Conservation (phyloP, 75 land plant species). For the Chamaecyparis obtusa region DNA sequence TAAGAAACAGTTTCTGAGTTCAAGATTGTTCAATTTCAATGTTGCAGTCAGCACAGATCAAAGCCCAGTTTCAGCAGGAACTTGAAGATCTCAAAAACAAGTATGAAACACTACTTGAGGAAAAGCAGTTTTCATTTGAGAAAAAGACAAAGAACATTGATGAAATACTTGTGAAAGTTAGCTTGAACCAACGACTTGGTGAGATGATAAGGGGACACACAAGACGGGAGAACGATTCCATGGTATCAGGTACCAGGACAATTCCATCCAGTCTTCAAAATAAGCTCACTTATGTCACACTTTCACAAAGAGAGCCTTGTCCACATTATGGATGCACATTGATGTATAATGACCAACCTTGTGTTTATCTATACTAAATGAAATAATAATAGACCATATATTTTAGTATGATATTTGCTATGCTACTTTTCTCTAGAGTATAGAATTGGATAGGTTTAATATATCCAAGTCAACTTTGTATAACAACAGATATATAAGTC, state of each 20-base stretch:
- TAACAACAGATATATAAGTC: too few relatives aligned
- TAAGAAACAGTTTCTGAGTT: background rate
- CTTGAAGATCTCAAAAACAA: slow-evolving; percentile 6
- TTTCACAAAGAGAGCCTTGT: background rate
- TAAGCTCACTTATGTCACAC: background rate
- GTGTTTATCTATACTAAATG: background rate
- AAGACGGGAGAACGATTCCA: background rate
- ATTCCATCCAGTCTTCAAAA: background rate
- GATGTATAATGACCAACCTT: background rate
- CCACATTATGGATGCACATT: background rate
- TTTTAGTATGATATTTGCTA: background rate
- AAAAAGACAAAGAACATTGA: background rate
- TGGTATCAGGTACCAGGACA: background rate
- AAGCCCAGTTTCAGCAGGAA: slow-evolving; percentile 1
- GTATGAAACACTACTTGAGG: background rate
- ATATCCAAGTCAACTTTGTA: too few relatives aligned
- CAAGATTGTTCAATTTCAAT: background rate
- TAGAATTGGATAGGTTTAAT: too few relatives aligned
- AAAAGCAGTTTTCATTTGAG: background rate
- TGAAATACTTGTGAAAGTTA: background rate
- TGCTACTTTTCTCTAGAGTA: too few relatives aligned
- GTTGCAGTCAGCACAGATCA: slow-evolving; percentile 1
- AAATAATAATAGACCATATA: background rate
- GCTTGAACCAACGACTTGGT: slow-evolving; percentile 3
- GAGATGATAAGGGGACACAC: background rate